phyloP scores from a whole-genome alignment of 768 basidiomycete species.

The Lentinus tigrinus region DNA sequence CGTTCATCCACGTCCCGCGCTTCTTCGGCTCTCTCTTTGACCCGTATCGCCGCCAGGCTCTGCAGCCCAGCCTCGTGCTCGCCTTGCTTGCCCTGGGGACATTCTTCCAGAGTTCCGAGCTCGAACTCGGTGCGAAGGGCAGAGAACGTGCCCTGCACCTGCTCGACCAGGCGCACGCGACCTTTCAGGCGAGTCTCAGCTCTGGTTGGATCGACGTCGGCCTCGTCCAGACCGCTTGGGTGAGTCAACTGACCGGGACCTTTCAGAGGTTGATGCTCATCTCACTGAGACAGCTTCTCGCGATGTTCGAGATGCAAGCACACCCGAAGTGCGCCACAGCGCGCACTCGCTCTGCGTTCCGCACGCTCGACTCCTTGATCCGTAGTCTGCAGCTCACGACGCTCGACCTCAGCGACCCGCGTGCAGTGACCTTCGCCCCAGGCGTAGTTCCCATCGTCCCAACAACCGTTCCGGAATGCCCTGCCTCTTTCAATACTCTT shows the following conservation, averaged over 20 bases:
- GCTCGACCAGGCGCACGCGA: conserved; percentile 64
- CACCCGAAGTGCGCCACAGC: conserved; percentile 56
- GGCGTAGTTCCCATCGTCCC: conserved; percentile 9
- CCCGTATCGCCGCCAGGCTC: conserved; percentile 43
- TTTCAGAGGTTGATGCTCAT: too few relatives aligned
- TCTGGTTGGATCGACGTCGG: conserved; percentile 72
- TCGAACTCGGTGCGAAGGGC: conserved; percentile 44
- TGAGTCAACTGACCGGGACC: too few relatives aligned
- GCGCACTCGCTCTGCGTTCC: conserved; percentile 54
- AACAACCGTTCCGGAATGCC: not conserved
- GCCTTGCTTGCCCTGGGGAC: conserved; percentile 60
- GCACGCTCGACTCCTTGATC: conserved; percentile 66
- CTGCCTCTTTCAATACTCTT: conserved; percentile 40
- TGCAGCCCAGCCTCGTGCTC: conserved; percentile 68
- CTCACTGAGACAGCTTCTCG: conserved; percentile 49
- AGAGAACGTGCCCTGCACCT: conserved; percentile 57
- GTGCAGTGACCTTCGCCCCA: conserved; percentile 16
- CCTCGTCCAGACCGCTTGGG: conserved; percentile 69
- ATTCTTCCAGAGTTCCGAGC: conserved; percentile 68
- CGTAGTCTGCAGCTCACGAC: conserved; percentile 54
- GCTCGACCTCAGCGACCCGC: conserved; percentile 57
- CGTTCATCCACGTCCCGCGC: conserved; percentile 67
- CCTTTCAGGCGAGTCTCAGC: conserved; percentile 68
- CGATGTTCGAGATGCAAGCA: conserved; percentile 69
- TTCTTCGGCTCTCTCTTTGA: conserved; percentile 63